Percentiles rank a stretch among this genome's conserved stretches.
phyloP scores from a whole-genome alignment of 2,329 filamentous ascomycete genomes.

The Graphilbum sp. region DNA sequence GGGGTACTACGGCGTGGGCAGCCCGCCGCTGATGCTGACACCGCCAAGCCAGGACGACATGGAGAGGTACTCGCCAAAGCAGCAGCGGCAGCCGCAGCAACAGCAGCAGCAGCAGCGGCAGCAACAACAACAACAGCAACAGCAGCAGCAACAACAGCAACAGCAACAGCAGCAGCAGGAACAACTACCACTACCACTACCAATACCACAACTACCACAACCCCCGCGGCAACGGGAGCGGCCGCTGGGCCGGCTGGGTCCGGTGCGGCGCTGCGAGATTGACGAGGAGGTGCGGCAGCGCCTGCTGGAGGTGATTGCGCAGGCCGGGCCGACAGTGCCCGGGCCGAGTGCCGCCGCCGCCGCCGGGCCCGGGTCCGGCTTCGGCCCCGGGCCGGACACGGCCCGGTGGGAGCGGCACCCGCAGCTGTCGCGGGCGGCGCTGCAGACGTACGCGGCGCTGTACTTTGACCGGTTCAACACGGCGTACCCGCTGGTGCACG shows the following conservation, averaged over 20 bases:
- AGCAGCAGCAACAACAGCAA: no score
- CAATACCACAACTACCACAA: not conserved
- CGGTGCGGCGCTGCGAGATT: not conserved
- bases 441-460: slow-evolving; percentile 5
- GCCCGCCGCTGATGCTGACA: not conserved
- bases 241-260: not conserved
- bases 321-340: not conserved
- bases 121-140: no score
- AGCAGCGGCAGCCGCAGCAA: no score
- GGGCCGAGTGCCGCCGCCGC: not conserved
- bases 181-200: not conserved
- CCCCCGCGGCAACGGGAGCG: not conserved
- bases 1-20: no score
- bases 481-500: slow-evolving; percentile 8
- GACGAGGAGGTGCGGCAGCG: not conserved
- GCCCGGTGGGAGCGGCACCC: not conserved
- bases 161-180: not conserved
- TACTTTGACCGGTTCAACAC: slow-evolving; percentile 7
- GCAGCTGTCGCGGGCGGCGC: slow-evolving; percentile 1
- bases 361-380: no score
- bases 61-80: not conserved
- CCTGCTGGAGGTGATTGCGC: not conserved
- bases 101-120: not conserved
- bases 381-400: not conserved
- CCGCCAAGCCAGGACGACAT: not conserved